Base-by-base conservation (phyloP, 441 rosid genomes). In the Omphalea diandra region DNA sequence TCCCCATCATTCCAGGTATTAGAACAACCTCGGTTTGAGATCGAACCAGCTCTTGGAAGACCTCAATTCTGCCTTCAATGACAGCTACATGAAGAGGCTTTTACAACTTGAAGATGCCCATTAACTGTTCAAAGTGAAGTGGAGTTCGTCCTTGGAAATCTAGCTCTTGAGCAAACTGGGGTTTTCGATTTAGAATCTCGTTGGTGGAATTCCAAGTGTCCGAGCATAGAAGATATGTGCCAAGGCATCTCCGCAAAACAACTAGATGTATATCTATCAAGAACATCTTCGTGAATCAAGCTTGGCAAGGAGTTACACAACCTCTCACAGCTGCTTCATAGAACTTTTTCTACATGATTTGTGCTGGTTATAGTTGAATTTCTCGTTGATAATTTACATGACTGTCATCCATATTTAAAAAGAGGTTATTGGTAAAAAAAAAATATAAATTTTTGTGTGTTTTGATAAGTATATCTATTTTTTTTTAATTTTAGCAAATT, bases 31-130 rank as follows among this genome's bases (percentile, higher is more conserved):
- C 72, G 4, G 74, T 77, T n/a, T 56, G 65, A 1, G 41, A 71
- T 65, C 50, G 61, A 8, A 73, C 33, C 73, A 81, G 27, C 70
- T 65, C 70, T 12, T 14, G 55, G 41, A 79, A 65, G 22, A 68
- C 84, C 17, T 58, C 71, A 20, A 74, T 36, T 43, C 47, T 56
- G 27, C 76, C 84, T 63, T 78, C 67, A 15, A 76, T 68, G 15
- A 75, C 82, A 3, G 75, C 82, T 49, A 74, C 33, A 68, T 78
- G 82, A 40, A 81, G 71, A 27, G 80, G 38, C 74, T 47, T 60
- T 60, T 9, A 81, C 82, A 10, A 73, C 67, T 58, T 73, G 76
- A 33, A 31, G 46, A 60, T 71, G 62, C 12, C 80, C 80, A 44
- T 76, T 65, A 5, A 67, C 76, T 11, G 82, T 35, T 6, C 80